These are phyloP conservation scores for Silene coronaria DNA, from an alignment of 179 eudicot genomes.

Conservation along the genomic window DNA sequence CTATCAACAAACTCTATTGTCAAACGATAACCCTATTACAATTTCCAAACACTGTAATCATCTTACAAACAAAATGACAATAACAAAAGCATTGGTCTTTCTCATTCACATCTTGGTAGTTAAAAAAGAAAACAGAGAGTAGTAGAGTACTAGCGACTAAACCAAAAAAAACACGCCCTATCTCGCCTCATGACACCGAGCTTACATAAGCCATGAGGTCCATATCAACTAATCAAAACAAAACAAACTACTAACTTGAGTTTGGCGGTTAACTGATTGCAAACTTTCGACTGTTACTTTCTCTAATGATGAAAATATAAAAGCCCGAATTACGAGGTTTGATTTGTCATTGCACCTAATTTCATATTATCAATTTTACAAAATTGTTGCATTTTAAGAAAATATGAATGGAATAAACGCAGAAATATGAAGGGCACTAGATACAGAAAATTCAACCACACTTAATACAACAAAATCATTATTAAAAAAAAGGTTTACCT, in stretches of 20 bases:
- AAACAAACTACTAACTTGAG: background rate
- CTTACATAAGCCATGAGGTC: background rate
- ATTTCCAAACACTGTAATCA: background rate
- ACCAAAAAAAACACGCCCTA: background rate
- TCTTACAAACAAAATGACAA: background rate
- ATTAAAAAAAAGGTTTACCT: constrained; percentile 39
- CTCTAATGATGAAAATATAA: too few species aligned
- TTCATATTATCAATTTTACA: too few species aligned
- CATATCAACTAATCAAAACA: background rate
- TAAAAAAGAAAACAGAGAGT: too few species aligned
- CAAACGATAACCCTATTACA: background rate
- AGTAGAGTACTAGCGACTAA: background rate
- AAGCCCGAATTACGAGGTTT: too few species aligned
- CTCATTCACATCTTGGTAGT: background rate
- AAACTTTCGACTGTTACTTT: too few species aligned
- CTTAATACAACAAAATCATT: background rate
- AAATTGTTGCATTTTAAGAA: background rate
- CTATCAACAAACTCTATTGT: background rate
- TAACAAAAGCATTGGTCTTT: background rate
- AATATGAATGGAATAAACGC: background rate
- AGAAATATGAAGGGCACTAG: background rate
- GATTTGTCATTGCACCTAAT: too few species aligned
- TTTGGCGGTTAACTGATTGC: background rate
- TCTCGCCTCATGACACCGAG: background rate
- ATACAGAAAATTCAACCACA: background rate